Evolutionary conservation across 176 grass and related monocot genomes (phyloP).

Genomic region (Neostapfia colusana): DNA sequence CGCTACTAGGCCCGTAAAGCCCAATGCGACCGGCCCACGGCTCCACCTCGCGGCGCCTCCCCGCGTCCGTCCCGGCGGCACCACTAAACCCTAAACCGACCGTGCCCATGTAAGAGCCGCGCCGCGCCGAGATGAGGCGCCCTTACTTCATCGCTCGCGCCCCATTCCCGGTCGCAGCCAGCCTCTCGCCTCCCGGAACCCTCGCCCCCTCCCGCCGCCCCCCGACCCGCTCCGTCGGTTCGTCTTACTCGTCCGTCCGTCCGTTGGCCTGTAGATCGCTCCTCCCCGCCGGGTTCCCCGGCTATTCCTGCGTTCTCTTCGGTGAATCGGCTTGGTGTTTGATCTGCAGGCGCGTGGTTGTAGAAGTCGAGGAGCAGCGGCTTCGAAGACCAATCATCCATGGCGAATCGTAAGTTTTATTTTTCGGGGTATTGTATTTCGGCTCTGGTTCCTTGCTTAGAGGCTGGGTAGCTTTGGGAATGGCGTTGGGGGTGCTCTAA

Average conservation of each 20-base stretch:
- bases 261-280: background rate
- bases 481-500: background rate
- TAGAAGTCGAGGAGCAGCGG: slow-evolving; percentile 1
- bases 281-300: background rate
- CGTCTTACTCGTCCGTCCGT: background rate
- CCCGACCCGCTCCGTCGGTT: slow-evolving; percentile 8
- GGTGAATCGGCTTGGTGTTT: slow-evolving; percentile 33
- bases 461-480: background rate
- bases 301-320: background rate
- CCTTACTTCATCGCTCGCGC: background rate
- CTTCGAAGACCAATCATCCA: slow-evolving; percentile 34
- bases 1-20: background rate
- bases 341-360: slow-evolving; percentile 34
- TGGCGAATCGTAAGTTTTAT: slow-evolving; percentile 47
- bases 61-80: background rate
- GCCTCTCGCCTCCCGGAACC: slow-evolving; percentile 11
- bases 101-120: slow-evolving; percentile 9
- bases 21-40: background rate
- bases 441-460: background rate
- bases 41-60: background rate
- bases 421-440: background rate
- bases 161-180: background rate
- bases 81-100: too few relatives aligned
- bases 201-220: slow-evolving; percentile 22
- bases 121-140: background rate